Percentiles rank a stretch among this genome's conserved stretches.
phyloP scores from a whole-genome alignment of 371 early-diverging fungal species.

The Mortierella sp. region DNA sequence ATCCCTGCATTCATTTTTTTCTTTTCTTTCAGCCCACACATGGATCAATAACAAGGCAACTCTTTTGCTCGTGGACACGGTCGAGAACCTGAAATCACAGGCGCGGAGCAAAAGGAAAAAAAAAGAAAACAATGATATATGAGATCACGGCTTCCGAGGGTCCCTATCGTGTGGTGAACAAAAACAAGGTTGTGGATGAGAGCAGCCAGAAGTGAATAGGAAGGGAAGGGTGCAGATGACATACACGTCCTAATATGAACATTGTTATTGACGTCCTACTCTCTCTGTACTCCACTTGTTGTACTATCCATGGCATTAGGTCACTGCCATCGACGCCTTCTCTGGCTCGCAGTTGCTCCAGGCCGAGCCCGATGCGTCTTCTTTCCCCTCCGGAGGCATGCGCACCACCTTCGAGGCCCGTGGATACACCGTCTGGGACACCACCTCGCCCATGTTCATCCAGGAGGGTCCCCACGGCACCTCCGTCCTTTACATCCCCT shows the following conservation, averaged over 20 bases:
- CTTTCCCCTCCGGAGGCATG: constrained; percentile 98
- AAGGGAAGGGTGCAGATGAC: not conserved
- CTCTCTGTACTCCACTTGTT: not conserved
- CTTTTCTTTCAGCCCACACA: not conserved
- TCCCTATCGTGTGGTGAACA: constrained; percentile 1
- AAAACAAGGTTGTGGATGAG: not conserved
- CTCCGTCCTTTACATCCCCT: constrained; percentile 93
- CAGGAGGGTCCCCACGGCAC: constrained; percentile 94
- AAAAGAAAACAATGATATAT: not conserved
- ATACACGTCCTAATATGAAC: not conserved
- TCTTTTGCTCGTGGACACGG: constrained; percentile 86
- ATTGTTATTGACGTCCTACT: not conserved
- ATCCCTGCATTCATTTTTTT: not conserved
- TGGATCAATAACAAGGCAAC: constrained; percentile 91
- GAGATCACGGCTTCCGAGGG: not conserved
- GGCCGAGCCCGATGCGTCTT: constrained; percentile 98
- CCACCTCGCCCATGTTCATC: constrained; percentile 96
- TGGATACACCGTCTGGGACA: constrained; percentile 99
- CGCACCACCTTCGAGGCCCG: constrained; percentile 98
- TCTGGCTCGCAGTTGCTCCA: constrained; percentile 97
- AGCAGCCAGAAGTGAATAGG: not conserved
- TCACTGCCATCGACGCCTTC: constrained; percentile 66
- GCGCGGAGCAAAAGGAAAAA: not conserved
- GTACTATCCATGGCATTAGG: too few species aligned
- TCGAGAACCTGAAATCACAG: constrained; percentile 72